A percentile compares a stretch with the other conserved stretches of the same genome.
Conservation (phyloP, 31 red algal genomes). For the Odonthalia washingtoniensis region DNA sequence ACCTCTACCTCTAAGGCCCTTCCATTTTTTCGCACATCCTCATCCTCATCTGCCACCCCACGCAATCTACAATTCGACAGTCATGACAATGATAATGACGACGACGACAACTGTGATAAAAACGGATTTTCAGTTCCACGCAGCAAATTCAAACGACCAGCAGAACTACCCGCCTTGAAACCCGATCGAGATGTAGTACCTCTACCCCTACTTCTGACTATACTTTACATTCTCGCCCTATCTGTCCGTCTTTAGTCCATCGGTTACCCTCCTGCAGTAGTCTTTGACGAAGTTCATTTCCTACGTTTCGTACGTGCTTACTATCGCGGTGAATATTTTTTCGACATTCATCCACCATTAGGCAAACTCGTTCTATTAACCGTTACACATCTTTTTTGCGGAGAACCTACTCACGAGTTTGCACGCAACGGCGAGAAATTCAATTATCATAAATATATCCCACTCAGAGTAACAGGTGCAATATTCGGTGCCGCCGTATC, state of each 20-base stretch:
- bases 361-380: constrained; percentile 79
- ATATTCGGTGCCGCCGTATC: constrained; percentile 70
- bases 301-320: constrained; percentile 74
- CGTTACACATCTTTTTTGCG: constrained; percentile 63
- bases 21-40: not conserved
- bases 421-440: constrained; percentile 63
- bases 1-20: not conserved
- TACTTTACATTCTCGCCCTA: constrained; percentile 59
- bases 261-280: constrained; percentile 46
- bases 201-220: not conserved
- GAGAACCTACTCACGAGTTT: constrained; percentile 51
- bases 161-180: constrained; percentile 36
- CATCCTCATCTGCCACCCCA: too few species aligned
- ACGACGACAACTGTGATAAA: not conserved
- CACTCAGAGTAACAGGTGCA: constrained; percentile 65
- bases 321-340: constrained; percentile 84
- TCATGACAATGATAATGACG: too few species aligned
- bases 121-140: not conserved
- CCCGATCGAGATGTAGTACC: not conserved
- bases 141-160: constrained; percentile 16
- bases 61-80: too few species aligned
- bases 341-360: constrained; percentile 97
- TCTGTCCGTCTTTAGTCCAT: constrained; percentile 38
- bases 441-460: constrained; percentile 60
- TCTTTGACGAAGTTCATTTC: constrained; percentile 99